Evolutionary conservation across 768 basidiomycete species (phyloP), one percentile per base, ranked within the genome.

Genomic region (Chalciporus sphaerocephalus): DNA sequence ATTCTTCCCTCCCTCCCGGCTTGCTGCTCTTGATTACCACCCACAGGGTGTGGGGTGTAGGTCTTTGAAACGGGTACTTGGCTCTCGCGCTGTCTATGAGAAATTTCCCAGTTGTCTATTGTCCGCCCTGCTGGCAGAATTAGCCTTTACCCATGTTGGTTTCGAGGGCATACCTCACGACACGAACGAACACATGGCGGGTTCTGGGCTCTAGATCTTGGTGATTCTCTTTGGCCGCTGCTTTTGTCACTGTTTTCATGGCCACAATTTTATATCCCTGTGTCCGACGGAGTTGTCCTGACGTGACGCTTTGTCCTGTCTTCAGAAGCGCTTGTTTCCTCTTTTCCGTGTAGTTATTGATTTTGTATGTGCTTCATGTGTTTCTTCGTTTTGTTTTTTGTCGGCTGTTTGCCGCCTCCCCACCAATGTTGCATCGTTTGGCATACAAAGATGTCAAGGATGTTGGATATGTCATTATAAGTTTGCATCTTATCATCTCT

Each of bases 381-480:
- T 57, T 39, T 45, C 24, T 53, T 60, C 45, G 22, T 36, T n/a
- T 48, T 45, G 51, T 40, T 27, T 42, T 40, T 28, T 21, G 39
- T 28, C 42, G 39, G 21, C 47, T 50, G 47, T 4, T 44, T 21
- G 44, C 39, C 38, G 25, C 40, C 65, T 41, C 23, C 58, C 65
- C 59, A 60, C 53, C 47, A 48, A 57, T 59, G 55, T 63, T 54
- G 62, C 59, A 55, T 62, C 33, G 22, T 41, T 51, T 61, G 65
- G 58, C 58, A 47, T 47, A 57, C 58, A 66, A 57, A 96, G 95
- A 96, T 76, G 94, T 98, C 71, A 97, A 98, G 86, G 94, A 98
- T 73, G 93, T 98, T 57, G 87, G 89, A 57, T 97, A 93, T 70
- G 93, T 97, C 53, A 92, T 98, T 57, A 91, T 92, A 58, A 65